Evolutionary conservation across 2,329 filamentous ascomycete genomes (phyloP).

Genomic region (Paraconiothyrium sp.): DNA sequence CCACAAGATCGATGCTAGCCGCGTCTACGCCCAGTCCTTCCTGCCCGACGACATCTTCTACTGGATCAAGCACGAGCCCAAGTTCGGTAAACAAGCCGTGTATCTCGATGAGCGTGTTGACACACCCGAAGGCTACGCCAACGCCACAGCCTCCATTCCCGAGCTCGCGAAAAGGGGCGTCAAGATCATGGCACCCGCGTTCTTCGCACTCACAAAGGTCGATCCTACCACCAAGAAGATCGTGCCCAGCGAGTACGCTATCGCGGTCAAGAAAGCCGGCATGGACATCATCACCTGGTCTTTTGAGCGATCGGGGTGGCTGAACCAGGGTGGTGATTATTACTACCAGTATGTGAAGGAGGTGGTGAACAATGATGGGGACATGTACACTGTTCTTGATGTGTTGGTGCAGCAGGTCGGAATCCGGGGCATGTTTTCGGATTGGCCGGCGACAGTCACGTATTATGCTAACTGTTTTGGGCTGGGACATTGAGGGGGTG

Average conservation of each 20-base stretch:
- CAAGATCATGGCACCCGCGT: constrained; percentile 69
- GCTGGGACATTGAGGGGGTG: constrained; percentile 19
- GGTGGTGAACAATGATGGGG: constrained; percentile 69
- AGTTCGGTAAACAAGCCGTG: constrained; percentile 69
- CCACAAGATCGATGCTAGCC: constrained; percentile 48
- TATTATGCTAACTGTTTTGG: constrained; percentile 78
- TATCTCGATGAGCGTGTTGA: constrained; percentile 70
- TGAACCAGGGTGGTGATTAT: constrained; percentile 59
- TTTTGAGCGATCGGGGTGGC: constrained; percentile 71
- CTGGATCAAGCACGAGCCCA: constrained; percentile 71
- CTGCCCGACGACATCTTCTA: constrained; percentile 70
- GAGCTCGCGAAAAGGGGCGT: constrained; percentile 67
- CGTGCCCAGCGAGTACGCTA: constrained; percentile 71
- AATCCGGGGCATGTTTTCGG: constrained; percentile 70
- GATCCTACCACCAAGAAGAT: constrained; percentile 60
- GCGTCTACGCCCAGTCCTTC: constrained; percentile 70
- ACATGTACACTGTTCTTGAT: constrained; percentile 71
- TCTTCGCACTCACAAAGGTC: constrained; percentile 68
- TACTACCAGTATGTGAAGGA: constrained; percentile 55
- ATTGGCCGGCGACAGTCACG: constrained; percentile 74
- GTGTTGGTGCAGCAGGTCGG: constrained; percentile 70
- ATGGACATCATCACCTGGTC: constrained; percentile 75
- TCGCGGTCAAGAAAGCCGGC: constrained; percentile 66
- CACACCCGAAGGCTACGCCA: constrained; percentile 59
- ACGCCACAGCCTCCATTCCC: constrained; percentile 66